Base-by-base conservation (phyloP, 2,329 filamentous ascomycete species). In the Pestalotiopsis sp. region DNA sequence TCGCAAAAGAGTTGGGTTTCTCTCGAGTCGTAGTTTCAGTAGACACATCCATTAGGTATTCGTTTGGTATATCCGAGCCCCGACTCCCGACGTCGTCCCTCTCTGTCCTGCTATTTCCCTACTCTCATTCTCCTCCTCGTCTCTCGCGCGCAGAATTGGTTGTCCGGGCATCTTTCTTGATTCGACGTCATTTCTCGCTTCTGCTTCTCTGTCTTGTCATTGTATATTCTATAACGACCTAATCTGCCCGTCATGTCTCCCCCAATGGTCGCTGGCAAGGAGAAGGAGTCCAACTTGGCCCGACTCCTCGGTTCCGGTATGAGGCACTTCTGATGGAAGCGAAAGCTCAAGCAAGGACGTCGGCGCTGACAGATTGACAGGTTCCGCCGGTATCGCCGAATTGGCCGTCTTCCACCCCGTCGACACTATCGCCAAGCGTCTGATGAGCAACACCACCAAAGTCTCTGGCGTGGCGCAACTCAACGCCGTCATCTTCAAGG, bases 361-460 rank as follows among this genome's bases (percentile, higher is more conserved):
- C 31, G 31, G 9, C 9, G 20, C 25, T 58, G 27, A 49, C n/a
- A 23, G 45, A 6, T 7, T 14, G 63, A 59, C 73, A 93, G 91
- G 90, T 75, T 88, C 85, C 76, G 90, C 91, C 74, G 77, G 77
- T 75, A 76, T 79, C 66, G 87, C 91, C 72, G 91, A 93, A 80
- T 83, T 93, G 74, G 85, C 90, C 78, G 85, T 93, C 77, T 93
- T 93, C 83, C 90, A 92, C 78, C 90, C 90, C 67, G 90, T 99
- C 81, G 96, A 99, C 84, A 99, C 96, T 64, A 98, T 97, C 77
- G 95, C 96, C 72, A 99, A 99, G 88, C 93, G 96, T 75, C 90
- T 99, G 83, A 99, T 99, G 96, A 98, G 94, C 90, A 98, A 99
- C 83, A 92, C 97, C 81, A 90, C 90, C 79, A 93, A 86, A 74